Evolutionary conservation across 2,329 filamentous ascomycete species (phyloP), one percentile per base, ranked within the genome.

Genomic region (Dendrostoma leiphaemia): DNA sequence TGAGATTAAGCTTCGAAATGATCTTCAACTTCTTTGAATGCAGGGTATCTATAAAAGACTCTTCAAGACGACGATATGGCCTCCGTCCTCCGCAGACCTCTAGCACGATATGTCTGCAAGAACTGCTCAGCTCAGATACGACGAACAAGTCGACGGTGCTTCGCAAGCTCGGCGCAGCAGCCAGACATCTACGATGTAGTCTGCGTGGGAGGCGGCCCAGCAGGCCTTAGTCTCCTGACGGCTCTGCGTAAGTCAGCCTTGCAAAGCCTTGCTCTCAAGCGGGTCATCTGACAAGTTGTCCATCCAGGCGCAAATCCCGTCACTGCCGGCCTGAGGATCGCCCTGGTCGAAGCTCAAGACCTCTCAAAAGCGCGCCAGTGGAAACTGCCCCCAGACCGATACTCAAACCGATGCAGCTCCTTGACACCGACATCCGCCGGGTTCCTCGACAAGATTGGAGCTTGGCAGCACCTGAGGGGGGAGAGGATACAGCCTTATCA

Each of bases 321-420:
- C 17, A 95, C 94, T 2, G 83, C 86, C 28, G 79, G 84, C 58
- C 83, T 99, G 24, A 89, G 88, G 64, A 82, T 97, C 40, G 94
- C 93, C 57, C 84, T 99, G 56, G 82, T 99, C 64, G 94, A 99
- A 76, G 87, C 87, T 32, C 92, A 97, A 72, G 87, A 95, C 67
- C 82, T 99, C 31, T 75, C 80, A 61, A 89, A 87, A 64, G 79
- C 82, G 49, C 81, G 81, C 47, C 73, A 81, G 23, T 91, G 87
- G 77, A 82, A 82, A 50, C 83, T 89, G 7, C 83, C 85, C 3
- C 70, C 81, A 6, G 81, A 83, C 49, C 78, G 83, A 62, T 99
- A 87, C 75, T 96, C 93, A 56, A 97, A 99, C 74, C 86, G 94
- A 66, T 96, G 93, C 74, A 96, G 90, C 75, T 97, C 93, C 47